phyloP scores from a whole-genome alignment of 345 rosid species.

The Pugionium cornutum region DNA sequence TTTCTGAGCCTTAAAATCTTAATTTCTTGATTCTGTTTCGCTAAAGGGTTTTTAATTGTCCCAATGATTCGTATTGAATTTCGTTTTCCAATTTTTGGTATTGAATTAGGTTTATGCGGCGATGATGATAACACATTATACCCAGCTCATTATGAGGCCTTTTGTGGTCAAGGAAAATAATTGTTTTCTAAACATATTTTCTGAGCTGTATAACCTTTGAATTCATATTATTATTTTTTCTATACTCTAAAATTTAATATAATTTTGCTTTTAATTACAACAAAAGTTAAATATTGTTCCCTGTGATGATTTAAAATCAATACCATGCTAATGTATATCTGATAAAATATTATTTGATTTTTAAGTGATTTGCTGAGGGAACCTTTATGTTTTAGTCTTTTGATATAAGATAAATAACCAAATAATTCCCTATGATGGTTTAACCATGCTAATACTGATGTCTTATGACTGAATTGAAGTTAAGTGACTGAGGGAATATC shows the following conservation, averaged over 20 bases:
- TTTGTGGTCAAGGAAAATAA: constrained; percentile 43
- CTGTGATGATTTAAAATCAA: constrained; percentile 35
- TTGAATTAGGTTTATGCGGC: constrained; percentile 22
- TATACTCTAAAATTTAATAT: neutral
- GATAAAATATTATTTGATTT: constrained; percentile 21
- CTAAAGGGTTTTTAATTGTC: neutral
- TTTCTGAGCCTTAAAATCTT: constrained; percentile 20
- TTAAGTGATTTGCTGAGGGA: constrained; percentile 39
- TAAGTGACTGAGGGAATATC: constrained; percentile 15
- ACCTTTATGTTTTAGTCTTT: neutral
- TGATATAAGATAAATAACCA: no score
- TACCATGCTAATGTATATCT: constrained; percentile 45
- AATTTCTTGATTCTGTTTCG: neutral
- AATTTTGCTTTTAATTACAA: no score
- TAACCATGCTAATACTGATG: constrained; percentile 68
- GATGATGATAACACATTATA: constrained; percentile 49
- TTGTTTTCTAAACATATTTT: constrained; percentile 41
- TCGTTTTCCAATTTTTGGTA: neutral
- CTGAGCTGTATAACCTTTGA: constrained; percentile 47
- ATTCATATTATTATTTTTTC: neutral
- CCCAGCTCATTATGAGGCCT: constrained; percentile 71
- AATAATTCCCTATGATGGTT: constrained; percentile 51
- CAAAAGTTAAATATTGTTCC: constrained; percentile 24
- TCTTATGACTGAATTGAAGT: constrained; percentile 36
- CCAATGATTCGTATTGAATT: neutral